Percentiles rank a stretch among this genome's conserved stretches.
phyloP scores from a whole-genome alignment of 495 filamentous ascomycete genomes.

The Penicillium samsonianum region DNA sequence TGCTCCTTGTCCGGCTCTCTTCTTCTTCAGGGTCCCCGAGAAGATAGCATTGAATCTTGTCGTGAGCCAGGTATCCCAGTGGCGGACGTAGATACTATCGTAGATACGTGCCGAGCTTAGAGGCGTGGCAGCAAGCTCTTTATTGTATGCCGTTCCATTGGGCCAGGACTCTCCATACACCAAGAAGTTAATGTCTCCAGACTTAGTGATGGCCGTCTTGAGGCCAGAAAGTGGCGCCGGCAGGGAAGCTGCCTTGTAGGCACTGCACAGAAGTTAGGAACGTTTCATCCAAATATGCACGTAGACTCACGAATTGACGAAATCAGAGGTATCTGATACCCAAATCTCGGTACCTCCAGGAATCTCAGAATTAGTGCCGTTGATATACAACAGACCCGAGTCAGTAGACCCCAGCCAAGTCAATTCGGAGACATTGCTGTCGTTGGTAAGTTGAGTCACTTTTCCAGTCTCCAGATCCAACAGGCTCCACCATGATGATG shows the following conservation, averaged over 20 bases:
- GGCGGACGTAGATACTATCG: constrained; percentile 68
- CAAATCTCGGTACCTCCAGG: constrained; percentile 47
- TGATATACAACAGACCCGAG: constrained; percentile 49
- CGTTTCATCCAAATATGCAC: neutral
- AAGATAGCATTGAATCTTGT: constrained; percentile 50
- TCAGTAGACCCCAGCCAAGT: constrained; percentile 44
- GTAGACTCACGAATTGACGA: constrained; percentile 29
- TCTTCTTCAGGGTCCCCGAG: constrained; percentile 38
- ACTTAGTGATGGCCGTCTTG: constrained; percentile 57
- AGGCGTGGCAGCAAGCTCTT: constrained; percentile 55
- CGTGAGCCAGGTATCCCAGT: constrained; percentile 73
- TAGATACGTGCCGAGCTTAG: constrained; percentile 66
- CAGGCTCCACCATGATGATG: constrained; percentile 36
- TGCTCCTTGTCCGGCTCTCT: constrained; percentile 11
- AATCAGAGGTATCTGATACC: constrained; percentile 35
- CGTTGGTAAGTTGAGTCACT: constrained; percentile 38
- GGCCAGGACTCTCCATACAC: constrained; percentile 61
- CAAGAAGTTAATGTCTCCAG: constrained; percentile 60
- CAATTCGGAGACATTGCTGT: constrained; percentile 47
- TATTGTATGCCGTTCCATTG: constrained; percentile 63
- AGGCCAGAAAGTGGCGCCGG: constrained; percentile 64
- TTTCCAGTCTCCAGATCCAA: constrained; percentile 44
- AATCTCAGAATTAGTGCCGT: constrained; percentile 44
- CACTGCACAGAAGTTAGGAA: constrained; percentile 23
- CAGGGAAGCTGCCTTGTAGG: constrained; percentile 58